These are phyloP conservation scores for Fagopyrum homotropicum DNA, from an alignment of 148 eudicot genomes.

Conservation along the genomic window DNA sequence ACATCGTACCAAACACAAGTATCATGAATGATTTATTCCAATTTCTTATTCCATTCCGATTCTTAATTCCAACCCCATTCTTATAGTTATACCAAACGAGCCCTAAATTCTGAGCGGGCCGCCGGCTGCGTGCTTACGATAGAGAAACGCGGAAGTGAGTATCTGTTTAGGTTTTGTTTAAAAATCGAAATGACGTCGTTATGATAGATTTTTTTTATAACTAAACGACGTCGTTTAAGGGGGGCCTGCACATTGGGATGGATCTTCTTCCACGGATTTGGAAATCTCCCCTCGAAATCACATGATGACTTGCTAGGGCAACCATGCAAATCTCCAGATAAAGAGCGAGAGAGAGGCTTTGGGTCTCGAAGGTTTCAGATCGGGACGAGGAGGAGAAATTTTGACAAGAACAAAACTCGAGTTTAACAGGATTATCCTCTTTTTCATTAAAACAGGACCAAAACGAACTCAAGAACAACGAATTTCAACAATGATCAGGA, in stretches of 20 bases:
- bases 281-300: neutral
- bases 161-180: no score
- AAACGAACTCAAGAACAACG: neutral
- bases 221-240: no score
- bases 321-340: neutral
- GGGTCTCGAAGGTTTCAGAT: constrained; percentile 9
- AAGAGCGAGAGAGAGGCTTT: neutral
- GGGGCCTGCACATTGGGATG: neutral
- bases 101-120: no score
- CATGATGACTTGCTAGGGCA: neutral
- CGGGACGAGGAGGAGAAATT: constrained; percentile 1
- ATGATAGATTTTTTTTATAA: no score
- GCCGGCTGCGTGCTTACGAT: no score
- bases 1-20: no score
- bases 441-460: neutral
- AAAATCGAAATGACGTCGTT: no score
- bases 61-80: no score
- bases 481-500: constrained; percentile 30
- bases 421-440: neutral
- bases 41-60: no score
- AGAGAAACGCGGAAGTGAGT: no score
- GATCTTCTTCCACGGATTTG: neutral
- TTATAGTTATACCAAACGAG: no score
- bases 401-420: constrained; percentile 9
- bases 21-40: no score